Percentiles rank a stretch among this genome's conserved stretches.
Evolutionary conservation across 1,284 basidiomycete species (phyloP).

Genomic region (Moesziomyces sp.): DNA sequence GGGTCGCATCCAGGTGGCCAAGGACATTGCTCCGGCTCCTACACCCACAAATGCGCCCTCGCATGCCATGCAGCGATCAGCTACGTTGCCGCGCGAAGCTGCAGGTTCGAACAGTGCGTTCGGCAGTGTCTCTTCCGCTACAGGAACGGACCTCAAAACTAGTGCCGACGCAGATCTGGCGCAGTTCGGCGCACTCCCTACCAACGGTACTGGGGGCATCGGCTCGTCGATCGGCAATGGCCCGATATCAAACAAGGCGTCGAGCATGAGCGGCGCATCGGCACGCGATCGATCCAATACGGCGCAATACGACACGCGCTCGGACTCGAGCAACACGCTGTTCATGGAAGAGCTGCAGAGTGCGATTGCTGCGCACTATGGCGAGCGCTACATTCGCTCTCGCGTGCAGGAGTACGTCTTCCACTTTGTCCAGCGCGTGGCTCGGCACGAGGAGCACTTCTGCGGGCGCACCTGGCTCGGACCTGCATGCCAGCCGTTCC

Average conservation of each 20-base stretch:
- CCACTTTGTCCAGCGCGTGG: slow-evolving; percentile 80
- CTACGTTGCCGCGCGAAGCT: slow-evolving; percentile 63
- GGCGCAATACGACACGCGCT: slow-evolving; percentile 24
- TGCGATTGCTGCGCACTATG: slow-evolving; percentile 79
- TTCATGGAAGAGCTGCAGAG: slow-evolving; percentile 91
- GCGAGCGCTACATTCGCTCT: slow-evolving; percentile 80
- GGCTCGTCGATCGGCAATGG: slow-evolving; percentile 5
- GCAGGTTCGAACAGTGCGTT: slow-evolving; percentile 12
- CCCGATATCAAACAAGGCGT: slow-evolving; percentile 15
- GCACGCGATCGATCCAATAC: slow-evolving; percentile 37
- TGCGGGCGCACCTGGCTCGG: slow-evolving; percentile 77
- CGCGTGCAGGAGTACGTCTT: slow-evolving; percentile 80
- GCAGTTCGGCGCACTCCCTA: slow-evolving; percentile 38
- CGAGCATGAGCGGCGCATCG: slow-evolving; percentile 17
- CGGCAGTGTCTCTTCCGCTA: slow-evolving; percentile 26
- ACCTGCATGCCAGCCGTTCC: slow-evolving; percentile 71
- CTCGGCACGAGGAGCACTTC: slow-evolving; percentile 81
- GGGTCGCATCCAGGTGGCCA: slow-evolving; percentile 84
- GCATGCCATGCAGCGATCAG: slow-evolving; percentile 17
- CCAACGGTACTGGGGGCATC: slow-evolving; percentile 1
- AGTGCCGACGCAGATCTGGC: slow-evolving; percentile 22
- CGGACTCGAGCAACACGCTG: slow-evolving; percentile 76
- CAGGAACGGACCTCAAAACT: slow-evolving; percentile 8
- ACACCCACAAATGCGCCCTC: slow-evolving; percentile 15
- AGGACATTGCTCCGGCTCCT: slow-evolving; percentile 75